These are phyloP conservation scores for Boletus sp. DNA, from an alignment of 768 basidiomycete genomes.

Conservation along the genomic window DNA sequence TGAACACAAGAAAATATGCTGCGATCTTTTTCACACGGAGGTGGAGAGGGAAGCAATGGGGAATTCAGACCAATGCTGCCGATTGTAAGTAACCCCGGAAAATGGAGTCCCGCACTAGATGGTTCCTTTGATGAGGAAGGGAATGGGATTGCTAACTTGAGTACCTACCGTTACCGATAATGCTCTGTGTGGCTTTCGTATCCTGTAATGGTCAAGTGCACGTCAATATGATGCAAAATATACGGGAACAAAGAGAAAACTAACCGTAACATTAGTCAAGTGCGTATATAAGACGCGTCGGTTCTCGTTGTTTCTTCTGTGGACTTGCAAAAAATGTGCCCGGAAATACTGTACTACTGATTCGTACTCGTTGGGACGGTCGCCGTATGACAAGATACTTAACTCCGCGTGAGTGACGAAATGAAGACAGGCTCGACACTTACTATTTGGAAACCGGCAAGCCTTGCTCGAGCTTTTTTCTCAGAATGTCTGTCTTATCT, in stretches of 20 bases:
- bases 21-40: neutral
- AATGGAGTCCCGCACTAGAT: conserved; percentile 67
- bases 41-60: neutral
- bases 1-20: conserved; percentile 7
- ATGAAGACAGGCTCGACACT: conserved; percentile 22
- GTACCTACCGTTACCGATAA: conserved; percentile 73
- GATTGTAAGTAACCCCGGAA: conserved; percentile 75
- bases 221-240: neutral
- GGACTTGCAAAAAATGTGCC: conserved; percentile 80
- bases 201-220: conserved; percentile 45
- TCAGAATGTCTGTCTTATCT: conserved; percentile 81
- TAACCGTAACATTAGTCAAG: conserved; percentile 76
- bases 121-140: conserved; percentile 8
- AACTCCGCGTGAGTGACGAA: conserved; percentile 6
- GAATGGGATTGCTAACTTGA: neutral
- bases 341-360: conserved; percentile 85
- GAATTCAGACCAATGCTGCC: conserved; percentile 60
- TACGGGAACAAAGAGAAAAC: conserved; percentile 16
- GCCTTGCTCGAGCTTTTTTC: conserved; percentile 67
- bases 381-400: conserved; percentile 80
- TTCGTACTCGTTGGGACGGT: conserved; percentile 79
- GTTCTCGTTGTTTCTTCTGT: conserved; percentile 76
- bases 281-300: conserved; percentile 80
- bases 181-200: conserved; percentile 78
- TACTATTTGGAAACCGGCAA: conserved; percentile 79